These are phyloP conservation scores for Phytopythium vexans DNA, from an alignment of 352 stramenopile genomes.

Conservation along the genomic window DNA sequence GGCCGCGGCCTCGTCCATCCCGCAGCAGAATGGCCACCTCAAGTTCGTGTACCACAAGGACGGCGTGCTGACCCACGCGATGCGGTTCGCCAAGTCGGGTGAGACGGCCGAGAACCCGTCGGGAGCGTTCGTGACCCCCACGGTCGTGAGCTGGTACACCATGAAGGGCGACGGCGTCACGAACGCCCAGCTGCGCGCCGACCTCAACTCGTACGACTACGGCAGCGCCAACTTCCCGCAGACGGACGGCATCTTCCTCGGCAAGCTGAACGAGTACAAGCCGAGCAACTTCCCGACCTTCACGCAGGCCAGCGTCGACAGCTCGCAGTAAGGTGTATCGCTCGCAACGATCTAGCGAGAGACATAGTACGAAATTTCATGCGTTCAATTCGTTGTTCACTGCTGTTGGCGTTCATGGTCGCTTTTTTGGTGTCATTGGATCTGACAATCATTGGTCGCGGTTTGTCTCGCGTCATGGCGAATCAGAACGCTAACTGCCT, in stretches of 20 bases:
- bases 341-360: no score
- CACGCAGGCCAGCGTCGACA: constrained; percentile 10
- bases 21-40: constrained; percentile 7
- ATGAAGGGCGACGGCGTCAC: constrained; percentile 14
- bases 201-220: constrained; percentile 6
- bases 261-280: constrained; percentile 4
- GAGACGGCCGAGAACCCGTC: constrained; percentile 9
- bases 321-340: constrained; percentile 5
- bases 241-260: constrained; percentile 5
- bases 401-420: no score
- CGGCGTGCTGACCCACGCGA: background rate
- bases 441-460: no score
- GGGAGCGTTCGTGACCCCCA: constrained; percentile 3
- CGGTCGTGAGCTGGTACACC: constrained; percentile 16
- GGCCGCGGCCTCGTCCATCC: background rate
- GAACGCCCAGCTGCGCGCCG: constrained; percentile 4
- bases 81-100: constrained; percentile 10
- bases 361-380: no score
- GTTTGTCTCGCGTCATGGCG: no score
- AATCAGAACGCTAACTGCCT: no score
- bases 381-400: no score
- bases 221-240: constrained; percentile 6
- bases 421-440: no score
- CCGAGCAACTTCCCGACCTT: constrained; percentile 2
- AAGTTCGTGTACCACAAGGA: constrained; percentile 18